Conservation (phyloP, 371 early-diverging fungal species). For the Apophysomyces ossiformis region DNA sequence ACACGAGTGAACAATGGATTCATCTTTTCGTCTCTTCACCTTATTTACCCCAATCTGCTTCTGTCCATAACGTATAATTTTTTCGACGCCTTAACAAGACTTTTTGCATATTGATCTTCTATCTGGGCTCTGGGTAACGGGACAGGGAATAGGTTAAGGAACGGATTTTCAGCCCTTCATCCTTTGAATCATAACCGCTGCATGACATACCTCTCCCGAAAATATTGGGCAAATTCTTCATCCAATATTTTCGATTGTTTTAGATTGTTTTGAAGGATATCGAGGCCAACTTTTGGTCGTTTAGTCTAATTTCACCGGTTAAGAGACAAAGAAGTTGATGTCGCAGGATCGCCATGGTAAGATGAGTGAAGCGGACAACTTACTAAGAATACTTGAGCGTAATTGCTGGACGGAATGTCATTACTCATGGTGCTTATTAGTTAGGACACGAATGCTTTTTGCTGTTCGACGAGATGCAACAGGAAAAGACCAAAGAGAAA, state of each 20-base stretch:
- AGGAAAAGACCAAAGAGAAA: background rate
- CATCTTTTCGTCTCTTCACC: slow-evolving; percentile 13
- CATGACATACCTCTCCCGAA: slow-evolving; percentile 47
- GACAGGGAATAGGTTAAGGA: too few relatives aligned
- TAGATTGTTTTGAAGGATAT: slow-evolving; percentile 44
- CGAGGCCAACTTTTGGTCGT: slow-evolving; percentile 49
- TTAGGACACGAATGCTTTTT: background rate
- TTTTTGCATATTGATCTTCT: slow-evolving; percentile 55
- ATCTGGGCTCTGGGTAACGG: slow-evolving; percentile 40
- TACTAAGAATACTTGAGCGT: slow-evolving; percentile 1
- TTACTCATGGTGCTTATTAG: background rate
- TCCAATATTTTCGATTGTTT: slow-evolving; percentile 36
- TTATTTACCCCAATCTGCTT: slow-evolving; percentile 45
- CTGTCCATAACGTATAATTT: slow-evolving; percentile 48
- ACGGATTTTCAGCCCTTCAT: too few relatives aligned
- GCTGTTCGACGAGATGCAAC: background rate
- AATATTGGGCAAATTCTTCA: slow-evolving; percentile 52
- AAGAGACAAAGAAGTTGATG: too few relatives aligned
- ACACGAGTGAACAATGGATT: slow-evolving; percentile 14
- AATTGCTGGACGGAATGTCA: background rate
- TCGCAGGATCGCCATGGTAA: too few relatives aligned
- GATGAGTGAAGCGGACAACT: background rate
- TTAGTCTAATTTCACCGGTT: slow-evolving; percentile 31
- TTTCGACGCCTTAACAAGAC: slow-evolving; percentile 50
- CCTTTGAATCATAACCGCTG: background rate